Evolutionary conservation across 1,139 yeast genomes (phyloP).

Genomic region (Nakaseomyces delphensis): DNA sequence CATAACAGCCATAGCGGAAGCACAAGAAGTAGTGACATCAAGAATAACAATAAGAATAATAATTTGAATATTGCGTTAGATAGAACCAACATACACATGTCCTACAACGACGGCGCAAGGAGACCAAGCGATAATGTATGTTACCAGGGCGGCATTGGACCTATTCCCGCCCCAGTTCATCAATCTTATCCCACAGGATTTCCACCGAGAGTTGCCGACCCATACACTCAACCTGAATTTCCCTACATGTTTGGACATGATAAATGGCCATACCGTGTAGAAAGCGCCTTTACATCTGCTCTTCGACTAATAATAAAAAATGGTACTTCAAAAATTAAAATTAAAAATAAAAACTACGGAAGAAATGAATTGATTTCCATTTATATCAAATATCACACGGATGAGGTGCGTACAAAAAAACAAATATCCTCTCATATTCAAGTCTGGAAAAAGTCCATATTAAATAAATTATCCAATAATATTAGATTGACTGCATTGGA

Average conservation of each 20-base stretch:
- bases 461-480: slow-evolving; percentile 20
- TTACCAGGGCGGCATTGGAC: slow-evolving; percentile 1
- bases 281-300: slow-evolving; percentile 81
- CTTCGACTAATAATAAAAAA: slow-evolving; percentile 74
- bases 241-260: slow-evolving; percentile 13
- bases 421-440: slow-evolving; percentile 92
- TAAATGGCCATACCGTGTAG: slow-evolving; percentile 52
- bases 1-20: background rate
- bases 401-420: slow-evolving; percentile 73
- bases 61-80: slow-evolving; percentile 1
- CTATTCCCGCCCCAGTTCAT: background rate
- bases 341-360: slow-evolving; percentile 80
- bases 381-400: slow-evolving; percentile 69
- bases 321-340: slow-evolving; percentile 77
- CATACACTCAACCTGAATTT: background rate
- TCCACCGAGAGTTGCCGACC: slow-evolving; percentile 1
- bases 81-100: background rate
- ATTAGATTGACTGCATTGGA: slow-evolving; percentile 19
- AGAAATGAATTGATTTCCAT: slow-evolving; percentile 86
- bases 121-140: background rate
- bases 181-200: background rate
- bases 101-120: background rate
- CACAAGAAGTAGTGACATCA: background rate
- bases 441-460: slow-evolving; percentile 39
- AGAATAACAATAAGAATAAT: background rate